Evolutionary conservation across 2,329 filamentous ascomycete species (phyloP), one percentile per base, ranked within the genome.

Genomic region (Pochonia chlamydosporia): DNA sequence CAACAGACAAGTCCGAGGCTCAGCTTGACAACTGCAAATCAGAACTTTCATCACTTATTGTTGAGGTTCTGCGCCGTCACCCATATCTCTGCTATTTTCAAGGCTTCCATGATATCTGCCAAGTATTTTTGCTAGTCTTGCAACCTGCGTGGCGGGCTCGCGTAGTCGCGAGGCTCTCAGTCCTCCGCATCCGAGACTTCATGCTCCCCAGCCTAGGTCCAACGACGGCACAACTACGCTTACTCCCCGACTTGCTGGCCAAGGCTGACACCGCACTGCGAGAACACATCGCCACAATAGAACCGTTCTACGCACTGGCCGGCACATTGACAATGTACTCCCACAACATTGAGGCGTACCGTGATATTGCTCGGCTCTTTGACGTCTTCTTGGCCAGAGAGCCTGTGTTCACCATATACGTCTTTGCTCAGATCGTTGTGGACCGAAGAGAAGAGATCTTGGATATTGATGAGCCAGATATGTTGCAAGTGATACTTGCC

Each of bases 41-140:
- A 46, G 83, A 93, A 59, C 78, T 99, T 2, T 92, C 84, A 7
- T 71, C 81, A 52, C 75, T 99, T 43, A 97, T 99, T 59, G 80
- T 81, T 44, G 78, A 86, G 54, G 82, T 95, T 13, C 78, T 99
- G 40, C 85, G 95, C 45, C 79, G 79, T 28, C 78, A 95, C 59
- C 89, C 91, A 14, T 84, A 85, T 63, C 80, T 99, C 30, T 89
- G 84, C 72, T 99, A 99, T 70, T 99, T 99, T 66, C 93, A 99
- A 71, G 93, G 93, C 63, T 99, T 95, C 65, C 93, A 99, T 67
- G 93, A 99, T 70, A 97, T 99, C 60, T 93, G 89, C 57, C 95
- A 99, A 69, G 93, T 99, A 21, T 78, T 99, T 50, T 79, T 97
- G 35, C 78, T 99, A 13, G 91, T 96, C 10, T 75, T 99, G 4